Conservation (phyloP, 257 asterid species). For the Lycium ferocissimum region DNA sequence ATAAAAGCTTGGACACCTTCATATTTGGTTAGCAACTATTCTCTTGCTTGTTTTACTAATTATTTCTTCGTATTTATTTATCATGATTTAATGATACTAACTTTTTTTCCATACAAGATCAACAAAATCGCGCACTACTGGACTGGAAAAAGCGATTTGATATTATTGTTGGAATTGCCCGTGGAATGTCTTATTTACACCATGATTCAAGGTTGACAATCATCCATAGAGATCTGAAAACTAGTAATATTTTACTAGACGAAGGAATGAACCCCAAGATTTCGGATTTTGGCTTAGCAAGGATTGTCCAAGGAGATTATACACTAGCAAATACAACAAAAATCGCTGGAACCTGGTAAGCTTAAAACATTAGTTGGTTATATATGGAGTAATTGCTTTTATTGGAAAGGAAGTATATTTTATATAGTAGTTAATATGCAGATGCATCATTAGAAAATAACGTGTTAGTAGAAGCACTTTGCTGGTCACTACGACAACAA, state of each 20-base stretch:
- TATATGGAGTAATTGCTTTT: no score
- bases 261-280: neutral
- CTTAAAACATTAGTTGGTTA: neutral
- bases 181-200: neutral
- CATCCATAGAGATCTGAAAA: neutral
- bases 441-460: no score
- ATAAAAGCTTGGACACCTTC: constrained; percentile 6
- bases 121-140: neutral
- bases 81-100: neutral
- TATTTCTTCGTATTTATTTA: neutral
- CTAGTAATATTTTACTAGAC: neutral
- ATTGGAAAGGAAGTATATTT: no score
- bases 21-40: neutral
- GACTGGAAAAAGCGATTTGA: neutral
- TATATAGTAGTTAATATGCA: no score
- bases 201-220: neutral
- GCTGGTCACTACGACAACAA: no score
- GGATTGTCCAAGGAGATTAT: neutral
- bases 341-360: neutral
- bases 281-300: neutral
- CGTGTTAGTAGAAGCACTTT: no score
- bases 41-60: neutral
- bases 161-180: neutral
- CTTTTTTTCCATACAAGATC: neutral
- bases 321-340: neutral